Evolutionary conservation across 495 filamentous ascomycete genomes (phyloP).

Genomic region (Aspergillus kassunensis): DNA sequence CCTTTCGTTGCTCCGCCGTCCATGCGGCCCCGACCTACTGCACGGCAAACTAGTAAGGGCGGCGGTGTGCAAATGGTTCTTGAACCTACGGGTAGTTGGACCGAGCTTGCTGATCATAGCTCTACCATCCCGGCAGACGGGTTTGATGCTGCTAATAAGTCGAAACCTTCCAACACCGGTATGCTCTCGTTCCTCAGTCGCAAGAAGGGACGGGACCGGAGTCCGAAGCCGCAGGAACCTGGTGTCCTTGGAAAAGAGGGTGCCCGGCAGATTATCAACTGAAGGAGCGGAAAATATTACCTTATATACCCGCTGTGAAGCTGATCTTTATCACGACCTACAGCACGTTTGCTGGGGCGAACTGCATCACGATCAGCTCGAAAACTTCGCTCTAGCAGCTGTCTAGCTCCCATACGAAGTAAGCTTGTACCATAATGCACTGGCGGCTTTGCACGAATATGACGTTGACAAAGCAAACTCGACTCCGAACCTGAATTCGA

Average conservation of each 20-base stretch:
- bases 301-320: no score
- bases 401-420: background rate
- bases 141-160: slow-evolving; percentile 44
- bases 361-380: no score
- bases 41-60: slow-evolving; percentile 64
- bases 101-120: slow-evolving; percentile 77
- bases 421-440: background rate
- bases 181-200: slow-evolving; percentile 86
- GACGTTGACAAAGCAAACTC: background rate
- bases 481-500: background rate
- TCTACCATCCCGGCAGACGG: slow-evolving; percentile 69
- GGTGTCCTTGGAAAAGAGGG: slow-evolving; percentile 96
- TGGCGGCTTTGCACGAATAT: background rate
- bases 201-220: slow-evolving; percentile 85
- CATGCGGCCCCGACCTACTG: slow-evolving; percentile 30
- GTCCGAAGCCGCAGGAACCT: slow-evolving; percentile 89
- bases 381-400: no score
- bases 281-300: background rate
- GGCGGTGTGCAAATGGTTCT: slow-evolving; percentile 90
- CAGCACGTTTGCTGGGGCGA: no score
- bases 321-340: no score
- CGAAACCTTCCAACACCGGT: slow-evolving; percentile 55
- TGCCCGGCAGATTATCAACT: slow-evolving; percentile 58
- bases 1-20: slow-evolving; percentile 29
- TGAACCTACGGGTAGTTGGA: slow-evolving; percentile 85